A percentile compares a stretch with the other conserved stretches of the same genome.
phyloP scores from a whole-genome alignment of 768 basidiomycete genomes.

The Psilocybe subaeruginosa region DNA sequence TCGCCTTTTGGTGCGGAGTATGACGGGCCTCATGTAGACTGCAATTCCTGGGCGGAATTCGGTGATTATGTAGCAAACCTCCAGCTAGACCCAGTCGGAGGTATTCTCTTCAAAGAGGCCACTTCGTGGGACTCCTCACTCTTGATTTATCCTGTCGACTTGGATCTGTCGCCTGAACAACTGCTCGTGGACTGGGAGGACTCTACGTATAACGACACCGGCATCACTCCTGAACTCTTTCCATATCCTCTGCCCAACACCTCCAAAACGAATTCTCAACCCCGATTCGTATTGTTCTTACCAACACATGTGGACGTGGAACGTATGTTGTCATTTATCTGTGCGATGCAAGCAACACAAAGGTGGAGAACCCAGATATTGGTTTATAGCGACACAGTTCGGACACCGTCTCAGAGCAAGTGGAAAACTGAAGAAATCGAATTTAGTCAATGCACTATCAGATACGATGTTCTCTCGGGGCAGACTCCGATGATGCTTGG shows the following conservation, averaged over 20 bases:
- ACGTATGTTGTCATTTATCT: constrained; percentile 20
- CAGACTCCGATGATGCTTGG: constrained; percentile 6
- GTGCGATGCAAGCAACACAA: constrained; percentile 17
- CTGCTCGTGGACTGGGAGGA: neutral
- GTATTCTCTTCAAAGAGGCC: constrained; percentile 4
- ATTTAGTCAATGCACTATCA: constrained; percentile 9
- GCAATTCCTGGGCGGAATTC: constrained; percentile 31
- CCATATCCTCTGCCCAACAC: neutral
- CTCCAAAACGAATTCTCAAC: neutral
- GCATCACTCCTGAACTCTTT: neutral
- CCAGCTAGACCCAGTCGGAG: constrained; percentile 8
- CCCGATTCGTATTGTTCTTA: constrained; percentile 22
- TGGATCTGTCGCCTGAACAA: neutral
- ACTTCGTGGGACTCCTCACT: neutral
- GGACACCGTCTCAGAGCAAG: neutral
- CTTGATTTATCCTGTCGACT: neutral
- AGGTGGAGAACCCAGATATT: constrained; percentile 16
- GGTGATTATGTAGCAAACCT: constrained; percentile 24
- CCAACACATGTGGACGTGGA: constrained; percentile 19
- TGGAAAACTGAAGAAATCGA: constrained; percentile 8
- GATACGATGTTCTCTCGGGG: constrained; percentile 13
- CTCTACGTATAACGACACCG: neutral
- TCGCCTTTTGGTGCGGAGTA: constrained; percentile 19
- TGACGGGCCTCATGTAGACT: constrained; percentile 20
- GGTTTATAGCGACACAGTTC: constrained; percentile 19